These are phyloP conservation scores for Lachancea cidri DNA, from an alignment of 805 yeast genomes.

Conservation along the genomic window DNA sequence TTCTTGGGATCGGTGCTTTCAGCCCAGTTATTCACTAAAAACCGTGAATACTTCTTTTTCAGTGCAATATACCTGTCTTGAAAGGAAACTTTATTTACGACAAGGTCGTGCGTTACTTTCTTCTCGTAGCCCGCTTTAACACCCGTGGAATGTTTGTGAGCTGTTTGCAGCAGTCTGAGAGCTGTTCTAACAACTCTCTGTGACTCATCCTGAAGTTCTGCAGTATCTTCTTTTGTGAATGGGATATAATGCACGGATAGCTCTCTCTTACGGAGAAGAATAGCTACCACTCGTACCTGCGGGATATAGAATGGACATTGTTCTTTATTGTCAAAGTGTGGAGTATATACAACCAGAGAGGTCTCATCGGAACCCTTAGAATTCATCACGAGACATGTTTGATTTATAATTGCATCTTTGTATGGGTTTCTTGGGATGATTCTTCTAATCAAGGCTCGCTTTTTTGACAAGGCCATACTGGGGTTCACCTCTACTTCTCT, in stretches of 20 bases:
- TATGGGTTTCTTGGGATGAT: constrained; percentile 89
- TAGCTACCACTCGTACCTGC: constrained; percentile 70
- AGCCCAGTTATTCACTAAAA: constrained; percentile 77
- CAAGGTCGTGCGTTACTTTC: constrained; percentile 81
- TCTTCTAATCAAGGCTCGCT: constrained; percentile 64
- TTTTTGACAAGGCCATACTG: constrained; percentile 27
- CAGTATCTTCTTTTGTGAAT: constrained; percentile 36
- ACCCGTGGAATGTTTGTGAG: constrained; percentile 78
- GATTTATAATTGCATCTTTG: constrained; percentile 77
- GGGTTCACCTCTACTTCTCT: constrained; percentile 27
- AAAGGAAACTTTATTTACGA: constrained; percentile 75
- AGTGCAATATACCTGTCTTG: constrained; percentile 76
- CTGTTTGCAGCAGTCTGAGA: constrained; percentile 69
- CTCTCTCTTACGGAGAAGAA: constrained; percentile 43
- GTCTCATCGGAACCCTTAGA: constrained; percentile 29
- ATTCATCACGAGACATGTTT: constrained; percentile 61
- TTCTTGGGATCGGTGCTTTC: constrained; percentile 93
- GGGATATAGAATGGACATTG: constrained; percentile 90
- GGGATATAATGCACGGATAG: constrained; percentile 76
- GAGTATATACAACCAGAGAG: constrained; percentile 64
- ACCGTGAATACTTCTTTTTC: constrained; percentile 76
- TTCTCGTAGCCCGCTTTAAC: constrained; percentile 80
- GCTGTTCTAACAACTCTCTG: constrained; percentile 81
- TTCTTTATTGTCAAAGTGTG: constrained; percentile 57
- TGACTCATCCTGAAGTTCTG: constrained; percentile 32